Evolutionary conservation across 441 rosid species (phyloP), one percentile per base, ranked within the genome.

Genomic region (Syzygium syzygioides): DNA sequence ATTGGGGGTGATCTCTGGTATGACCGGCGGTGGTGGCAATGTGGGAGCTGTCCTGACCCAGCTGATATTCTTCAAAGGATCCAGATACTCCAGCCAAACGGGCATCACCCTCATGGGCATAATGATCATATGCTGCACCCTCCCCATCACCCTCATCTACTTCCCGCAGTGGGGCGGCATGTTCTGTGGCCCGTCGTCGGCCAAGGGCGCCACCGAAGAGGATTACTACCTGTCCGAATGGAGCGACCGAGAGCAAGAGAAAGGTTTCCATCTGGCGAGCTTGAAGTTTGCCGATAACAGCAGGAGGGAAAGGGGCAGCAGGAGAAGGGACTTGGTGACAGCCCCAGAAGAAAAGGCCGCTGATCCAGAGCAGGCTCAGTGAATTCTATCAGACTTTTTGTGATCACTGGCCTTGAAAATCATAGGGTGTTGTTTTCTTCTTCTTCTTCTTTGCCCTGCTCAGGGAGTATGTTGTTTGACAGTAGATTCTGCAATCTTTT

Each of bases 161-260:
- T 97, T 97, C 91, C 98, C 99, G 6, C 99, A 96, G 79, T 96
- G 99, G 99, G 99, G 98, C 48, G 99, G 99, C 85, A 96, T 97
- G 97, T 94, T 97, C 86, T 95, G 95, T 79, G 96, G 97, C 23
- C 97, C 98, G 2, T 94, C 98, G 0, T 88, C 93, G 10, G 20
- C 55, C 48, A 91, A 92, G 32, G 55, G 88, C 9, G 84, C 93
- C 26, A 93, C 94, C 0, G 99, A 96, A 91, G 97, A 96, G 93
- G 96, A 93, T 9, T 97, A 97, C 79, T 96, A 97, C 88, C 87
- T 95, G 90, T 86, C 97, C 0, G 99, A 97, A 84, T 97, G 99
- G 99, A 93, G 34, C 66, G 18, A 89, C 3, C 87, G 92, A 56
- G 99, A 97, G 92, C 90, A 86, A 88, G 93, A 87, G 41, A 93